Evolutionary conservation across 2,329 filamentous ascomycete species (phyloP).

Genomic region (Chrysosporium keratinophilum): DNA sequence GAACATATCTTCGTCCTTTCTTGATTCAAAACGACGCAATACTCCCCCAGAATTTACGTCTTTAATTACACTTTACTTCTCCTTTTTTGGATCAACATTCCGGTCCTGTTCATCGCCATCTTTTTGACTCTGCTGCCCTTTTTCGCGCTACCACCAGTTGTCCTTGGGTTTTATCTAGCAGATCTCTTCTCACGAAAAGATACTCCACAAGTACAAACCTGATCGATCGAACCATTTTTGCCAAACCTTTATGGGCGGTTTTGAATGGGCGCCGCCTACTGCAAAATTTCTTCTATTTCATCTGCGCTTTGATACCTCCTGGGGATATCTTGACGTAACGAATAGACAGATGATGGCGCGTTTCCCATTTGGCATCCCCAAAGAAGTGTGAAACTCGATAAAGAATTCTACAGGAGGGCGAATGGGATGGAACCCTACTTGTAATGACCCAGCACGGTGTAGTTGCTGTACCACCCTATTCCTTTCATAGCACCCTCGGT

Average conservation of each 20-base stretch:
- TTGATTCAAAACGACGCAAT: conserved; percentile 1
- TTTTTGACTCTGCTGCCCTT: neutral
- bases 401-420: too few species aligned
- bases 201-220: neutral
- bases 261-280: too few species aligned
- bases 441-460: too few species aligned
- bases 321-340: too few species aligned
- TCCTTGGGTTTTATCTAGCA: neutral
- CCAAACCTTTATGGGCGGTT: neutral
- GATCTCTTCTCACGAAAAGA: neutral
- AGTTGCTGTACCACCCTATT: too few species aligned
- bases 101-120: neutral
- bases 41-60: neutral
- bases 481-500: too few species aligned
- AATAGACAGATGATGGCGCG: too few species aligned
- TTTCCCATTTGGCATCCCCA: too few species aligned
- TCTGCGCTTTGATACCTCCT: too few species aligned
- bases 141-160: neutral
- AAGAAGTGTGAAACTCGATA: too few species aligned
- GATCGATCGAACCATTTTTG: neutral
- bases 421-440: too few species aligned
- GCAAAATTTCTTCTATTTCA: too few species aligned
- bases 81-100: conserved; percentile 8
- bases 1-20: neutral
- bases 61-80: neutral